Conservation (phyloP, 179 eudicot genomes). For the Nepenthes alata region DNA sequence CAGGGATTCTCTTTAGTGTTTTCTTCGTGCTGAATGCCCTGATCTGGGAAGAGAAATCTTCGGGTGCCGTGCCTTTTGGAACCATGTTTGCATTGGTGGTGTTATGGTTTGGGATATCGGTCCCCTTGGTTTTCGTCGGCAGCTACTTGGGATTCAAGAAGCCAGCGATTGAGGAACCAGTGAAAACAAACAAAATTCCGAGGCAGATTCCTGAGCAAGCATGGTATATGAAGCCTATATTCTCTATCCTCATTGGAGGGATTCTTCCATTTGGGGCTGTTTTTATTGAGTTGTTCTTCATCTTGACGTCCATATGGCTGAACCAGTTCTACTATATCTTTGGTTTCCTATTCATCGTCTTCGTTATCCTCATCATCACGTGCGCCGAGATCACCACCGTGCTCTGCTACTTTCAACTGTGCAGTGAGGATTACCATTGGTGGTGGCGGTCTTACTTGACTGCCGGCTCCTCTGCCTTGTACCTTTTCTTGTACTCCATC, state of each 20-base stretch:
- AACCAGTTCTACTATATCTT: slow-evolving; percentile 43
- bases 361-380: slow-evolving; percentile 29
- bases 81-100: slow-evolving; percentile 33
- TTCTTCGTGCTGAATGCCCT: slow-evolving; percentile 29
- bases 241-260: slow-evolving; percentile 33
- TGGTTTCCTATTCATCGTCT: slow-evolving; percentile 37
- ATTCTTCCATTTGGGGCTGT: slow-evolving; percentile 36
- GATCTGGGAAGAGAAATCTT: slow-evolving; percentile 37
- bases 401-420: slow-evolving; percentile 34
- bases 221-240: slow-evolving; percentile 35
- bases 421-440: slow-evolving; percentile 41
- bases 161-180: slow-evolving; percentile 29
- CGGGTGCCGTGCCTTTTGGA: slow-evolving; percentile 36
- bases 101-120: slow-evolving; percentile 37
- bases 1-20: slow-evolving; percentile 25
- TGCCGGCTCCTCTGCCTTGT: slow-evolving; percentile 32
- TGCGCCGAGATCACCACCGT: slow-evolving; percentile 33
- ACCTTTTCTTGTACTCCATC: slow-evolving; percentile 32
- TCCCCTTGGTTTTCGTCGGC: slow-evolving; percentile 32
- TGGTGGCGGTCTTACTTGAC: slow-evolving; percentile 43
- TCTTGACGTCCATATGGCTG: slow-evolving; percentile 36
- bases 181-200: slow-evolving; percentile 32
- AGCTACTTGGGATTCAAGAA: slow-evolving; percentile 32
- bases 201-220: slow-evolving; percentile 34
- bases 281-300: slow-evolving; percentile 36